Percentiles rank a stretch among this genome's conserved stretches.
Evolutionary conservation across 257 asterid species (phyloP).

Genomic region (Gentiana straminea): DNA sequence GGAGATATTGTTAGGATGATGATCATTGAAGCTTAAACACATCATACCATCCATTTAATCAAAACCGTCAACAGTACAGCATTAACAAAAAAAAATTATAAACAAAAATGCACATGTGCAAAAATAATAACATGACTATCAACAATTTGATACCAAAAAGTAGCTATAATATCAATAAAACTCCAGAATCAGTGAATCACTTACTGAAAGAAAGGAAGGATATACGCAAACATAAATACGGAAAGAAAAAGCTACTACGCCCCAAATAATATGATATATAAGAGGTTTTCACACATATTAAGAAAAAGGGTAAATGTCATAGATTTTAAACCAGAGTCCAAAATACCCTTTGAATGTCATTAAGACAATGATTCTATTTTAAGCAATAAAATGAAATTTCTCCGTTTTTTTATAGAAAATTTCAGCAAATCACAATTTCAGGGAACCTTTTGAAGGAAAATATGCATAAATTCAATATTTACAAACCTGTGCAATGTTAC

Average conservation of each 20-base stretch:
- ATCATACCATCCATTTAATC: not conserved
- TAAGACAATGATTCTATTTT: not conserved
- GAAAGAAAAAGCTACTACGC: not conserved
- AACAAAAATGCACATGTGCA: too few species aligned
- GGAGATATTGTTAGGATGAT: conserved; percentile 1
- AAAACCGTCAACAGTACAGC: not conserved
- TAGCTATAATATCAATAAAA: too few species aligned
- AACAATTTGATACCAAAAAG: too few species aligned
- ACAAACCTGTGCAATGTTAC: conserved; percentile 76
- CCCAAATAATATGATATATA: too few species aligned
- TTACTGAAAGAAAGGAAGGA: not conserved
- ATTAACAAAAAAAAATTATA: too few species aligned
- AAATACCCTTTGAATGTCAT: too few species aligned
- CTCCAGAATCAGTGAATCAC: not conserved
- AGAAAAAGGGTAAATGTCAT: too few species aligned
- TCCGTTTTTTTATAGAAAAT: not conserved
- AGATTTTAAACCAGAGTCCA: too few species aligned
- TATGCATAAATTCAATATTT: not conserved
- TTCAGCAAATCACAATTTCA: not conserved
- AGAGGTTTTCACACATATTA: too few species aligned
- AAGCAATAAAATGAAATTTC: not conserved
- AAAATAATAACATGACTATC: too few species aligned
- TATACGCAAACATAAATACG: not conserved
- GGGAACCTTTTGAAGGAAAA: not conserved
- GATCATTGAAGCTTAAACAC: not conserved